These are phyloP conservation scores for Globisporangium iwayamae DNA, from an alignment of 352 stramenopile species.

Conservation along the genomic window DNA sequence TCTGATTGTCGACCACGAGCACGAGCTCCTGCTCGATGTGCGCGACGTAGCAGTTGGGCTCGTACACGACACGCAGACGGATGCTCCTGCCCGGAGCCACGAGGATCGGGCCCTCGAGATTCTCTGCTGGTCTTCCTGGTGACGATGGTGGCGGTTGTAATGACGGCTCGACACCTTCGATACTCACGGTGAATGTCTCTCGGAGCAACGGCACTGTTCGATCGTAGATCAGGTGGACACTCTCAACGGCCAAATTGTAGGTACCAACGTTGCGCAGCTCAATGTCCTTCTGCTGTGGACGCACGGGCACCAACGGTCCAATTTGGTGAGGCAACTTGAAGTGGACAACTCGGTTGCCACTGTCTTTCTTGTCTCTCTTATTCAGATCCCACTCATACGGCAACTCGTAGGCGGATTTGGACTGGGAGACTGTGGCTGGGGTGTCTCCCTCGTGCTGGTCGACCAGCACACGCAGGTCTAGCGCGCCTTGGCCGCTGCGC, in stretches of 20 bases:
- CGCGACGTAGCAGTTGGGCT: slow-evolving; percentile 23
- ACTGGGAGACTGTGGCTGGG: no score
- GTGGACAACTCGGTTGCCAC: neutral
- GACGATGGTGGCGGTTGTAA: neutral
- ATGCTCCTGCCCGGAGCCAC: neutral
- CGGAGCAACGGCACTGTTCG: neutral
- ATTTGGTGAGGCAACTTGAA: slow-evolving; percentile 4
- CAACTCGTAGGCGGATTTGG: neutral
- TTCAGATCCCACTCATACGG: neutral
- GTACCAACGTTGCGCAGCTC: slow-evolving; percentile 11
- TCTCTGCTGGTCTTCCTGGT: neutral
- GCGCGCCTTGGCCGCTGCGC: slow-evolving; percentile 34
- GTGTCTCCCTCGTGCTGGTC: neutral
- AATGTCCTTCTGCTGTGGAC: neutral
- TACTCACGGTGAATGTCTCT: slow-evolving; percentile 2
- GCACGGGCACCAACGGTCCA: neutral
- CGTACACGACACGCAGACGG: slow-evolving; percentile 15
- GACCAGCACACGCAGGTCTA: slow-evolving; percentile 19
- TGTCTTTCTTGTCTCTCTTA: neutral
- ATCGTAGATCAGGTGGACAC: neutral
- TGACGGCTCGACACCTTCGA: neutral
- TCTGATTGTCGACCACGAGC: slow-evolving; percentile 25
- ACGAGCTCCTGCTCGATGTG: slow-evolving; percentile 23
- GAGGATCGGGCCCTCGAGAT: neutral
- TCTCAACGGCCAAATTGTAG: neutral